Evolutionary conservation across 179 eudicot genomes (phyloP).

Genomic region (Kewa caespitosa): DNA sequence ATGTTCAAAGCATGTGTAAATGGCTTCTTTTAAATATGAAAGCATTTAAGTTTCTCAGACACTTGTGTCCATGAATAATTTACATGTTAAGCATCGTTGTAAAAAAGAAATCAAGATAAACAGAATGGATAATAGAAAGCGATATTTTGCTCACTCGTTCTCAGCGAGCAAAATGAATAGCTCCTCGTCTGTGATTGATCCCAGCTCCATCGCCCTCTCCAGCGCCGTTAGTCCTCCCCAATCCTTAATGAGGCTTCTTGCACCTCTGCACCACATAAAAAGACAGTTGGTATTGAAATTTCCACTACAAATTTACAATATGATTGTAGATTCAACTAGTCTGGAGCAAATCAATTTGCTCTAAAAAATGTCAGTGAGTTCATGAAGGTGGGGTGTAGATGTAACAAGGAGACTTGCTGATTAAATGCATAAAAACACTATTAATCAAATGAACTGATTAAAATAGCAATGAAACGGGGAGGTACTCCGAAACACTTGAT

Average conservation of each 20-base stretch:
- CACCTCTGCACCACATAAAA: slow-evolving; percentile 57
- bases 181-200: slow-evolving; percentile 89
- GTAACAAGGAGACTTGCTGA: neutral
- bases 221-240: slow-evolving; percentile 73
- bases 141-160: slow-evolving; percentile 40
- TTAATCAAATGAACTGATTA: neutral
- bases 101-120: too few species aligned
- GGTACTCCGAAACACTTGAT: neutral
- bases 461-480: too few species aligned
- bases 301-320: neutral
- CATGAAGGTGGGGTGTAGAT: neutral
- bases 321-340: neutral
- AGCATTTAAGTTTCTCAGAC: too few species aligned
- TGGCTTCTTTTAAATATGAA: too few species aligned
- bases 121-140: too few species aligned
- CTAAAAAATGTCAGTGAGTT: neutral
- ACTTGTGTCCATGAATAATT: too few species aligned
- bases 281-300: neutral
- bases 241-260: slow-evolving; percentile 69
- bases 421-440: neutral
- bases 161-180: slow-evolving; percentile 82
- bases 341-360: neutral
- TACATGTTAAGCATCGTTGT: too few species aligned
- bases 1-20: too few species aligned
- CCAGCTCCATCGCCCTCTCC: slow-evolving; percentile 98